Conservation (phyloP, 2,329 filamentous ascomycete species). For the Grosmannia serpens region DNA sequence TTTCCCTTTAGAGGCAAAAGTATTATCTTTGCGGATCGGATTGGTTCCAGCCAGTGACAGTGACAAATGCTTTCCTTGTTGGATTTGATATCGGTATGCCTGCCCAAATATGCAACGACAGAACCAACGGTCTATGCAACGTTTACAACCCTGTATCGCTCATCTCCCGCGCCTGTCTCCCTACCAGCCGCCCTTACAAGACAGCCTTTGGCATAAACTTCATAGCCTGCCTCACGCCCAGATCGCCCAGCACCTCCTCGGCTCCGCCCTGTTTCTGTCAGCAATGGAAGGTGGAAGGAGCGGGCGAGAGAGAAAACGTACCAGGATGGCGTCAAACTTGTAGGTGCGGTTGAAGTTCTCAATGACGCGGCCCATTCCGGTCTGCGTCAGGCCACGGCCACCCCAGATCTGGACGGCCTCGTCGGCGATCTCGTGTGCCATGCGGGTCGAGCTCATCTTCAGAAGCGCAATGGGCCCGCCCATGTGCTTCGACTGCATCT, state of each 20-base stretch:
- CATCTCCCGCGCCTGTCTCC: not conserved
- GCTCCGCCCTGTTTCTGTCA: slow-evolving; percentile 47
- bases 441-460: slow-evolving; percentile 66
- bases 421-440: slow-evolving; percentile 73
- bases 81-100: not conserved
- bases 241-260: slow-evolving; percentile 70
- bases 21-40: not conserved
- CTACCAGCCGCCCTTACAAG: slow-evolving; percentile 37
- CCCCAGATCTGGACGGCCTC: slow-evolving; percentile 80
- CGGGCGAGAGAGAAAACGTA: slow-evolving; percentile 1
- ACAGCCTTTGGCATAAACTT: slow-evolving; percentile 76
- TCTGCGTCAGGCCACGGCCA: slow-evolving; percentile 67
- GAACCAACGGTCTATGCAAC: not conserved
- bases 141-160: not conserved
- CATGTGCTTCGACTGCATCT: slow-evolving; percentile 60
- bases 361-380: slow-evolving; percentile 70
- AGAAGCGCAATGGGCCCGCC: slow-evolving; percentile 73
- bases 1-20: slow-evolving; percentile 1
- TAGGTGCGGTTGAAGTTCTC: slow-evolving; percentile 79
- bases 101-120: not conserved
- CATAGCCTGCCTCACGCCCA: slow-evolving; percentile 76
- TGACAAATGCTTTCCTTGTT: not conserved
- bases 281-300: not conserved
- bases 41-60: too few relatives aligned
- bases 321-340: slow-evolving; percentile 66